These are phyloP conservation scores for Rhododendron kiyosumense DNA, from an alignment of 148 eudicot genomes.

Conservation along the genomic window DNA sequence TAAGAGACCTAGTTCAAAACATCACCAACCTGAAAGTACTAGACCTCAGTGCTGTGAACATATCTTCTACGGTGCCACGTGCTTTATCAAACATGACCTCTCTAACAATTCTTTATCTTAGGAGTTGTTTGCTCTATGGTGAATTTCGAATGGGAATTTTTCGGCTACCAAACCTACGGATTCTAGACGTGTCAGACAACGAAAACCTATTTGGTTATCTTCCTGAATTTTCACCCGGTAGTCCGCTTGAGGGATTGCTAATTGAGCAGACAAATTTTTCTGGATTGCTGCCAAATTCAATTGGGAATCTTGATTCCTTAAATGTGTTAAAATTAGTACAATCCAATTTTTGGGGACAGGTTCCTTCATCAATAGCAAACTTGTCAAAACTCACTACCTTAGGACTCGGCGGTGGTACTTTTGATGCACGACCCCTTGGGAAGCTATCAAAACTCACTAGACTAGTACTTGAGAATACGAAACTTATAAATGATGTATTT, in stretches of 20 bases:
- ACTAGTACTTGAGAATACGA: rapidly evolving
- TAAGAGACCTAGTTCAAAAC: no score
- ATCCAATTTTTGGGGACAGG: no score
- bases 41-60: constrained; percentile 6
- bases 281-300: neutral
- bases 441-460: no score
- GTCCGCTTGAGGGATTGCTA: neutral
- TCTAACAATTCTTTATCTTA: neutral
- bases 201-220: neutral
- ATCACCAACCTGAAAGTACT: constrained; percentile 21
- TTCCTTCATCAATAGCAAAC: no score
- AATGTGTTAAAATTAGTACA: no score
- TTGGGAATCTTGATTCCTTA: no score
- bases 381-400: no score
- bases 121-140: constrained; percentile 21
- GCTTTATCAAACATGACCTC: constrained; percentile 16
- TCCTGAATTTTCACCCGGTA: neutral
- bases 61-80: constrained; percentile 22
- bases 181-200: neutral
- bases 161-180: constrained; percentile 23
- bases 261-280: neutral
- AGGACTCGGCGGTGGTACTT: no score
- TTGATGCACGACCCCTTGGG: no score
- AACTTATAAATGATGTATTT: no score
- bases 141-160: constrained; percentile 21